phyloP scores from a whole-genome alignment of 371 early-diverging fungal genomes.

The Hamiltosporidium tvaerminnensis region DNA sequence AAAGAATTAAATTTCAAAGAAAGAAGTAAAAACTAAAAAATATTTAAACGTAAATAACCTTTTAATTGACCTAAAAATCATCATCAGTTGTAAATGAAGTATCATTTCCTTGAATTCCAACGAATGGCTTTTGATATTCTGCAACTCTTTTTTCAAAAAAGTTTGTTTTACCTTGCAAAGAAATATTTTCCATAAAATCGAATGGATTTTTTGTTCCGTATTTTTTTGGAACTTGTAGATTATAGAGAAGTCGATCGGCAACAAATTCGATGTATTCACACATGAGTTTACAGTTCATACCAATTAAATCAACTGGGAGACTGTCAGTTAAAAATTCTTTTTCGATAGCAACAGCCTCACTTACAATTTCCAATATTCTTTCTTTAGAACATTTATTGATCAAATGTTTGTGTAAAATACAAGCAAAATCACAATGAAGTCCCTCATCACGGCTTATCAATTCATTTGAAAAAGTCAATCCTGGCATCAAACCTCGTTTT shows the following conservation, averaged over 20 bases:
- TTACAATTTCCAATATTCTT: conserved; percentile 63
- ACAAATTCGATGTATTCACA: conserved; percentile 95
- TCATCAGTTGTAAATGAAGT: not conserved
- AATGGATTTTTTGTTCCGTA: conserved; percentile 86
- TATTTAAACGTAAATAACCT: too few relatives aligned
- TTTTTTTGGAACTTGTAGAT: conserved; percentile 69
- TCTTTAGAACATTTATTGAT: conserved; percentile 61
- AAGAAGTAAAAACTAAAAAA: too few relatives aligned
- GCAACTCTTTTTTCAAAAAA: conserved; percentile 98
- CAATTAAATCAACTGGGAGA: conserved; percentile 79
- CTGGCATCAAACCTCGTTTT: conserved; percentile 97
- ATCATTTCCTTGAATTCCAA: conserved; percentile 20
- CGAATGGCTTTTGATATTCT: conserved; percentile 79
- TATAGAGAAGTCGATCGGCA: conserved; percentile 78
- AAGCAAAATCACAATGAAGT: conserved; percentile 96
- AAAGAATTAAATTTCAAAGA: too few relatives aligned
- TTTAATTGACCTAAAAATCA: conserved; percentile 2
- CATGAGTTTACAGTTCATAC: conserved; percentile 91
- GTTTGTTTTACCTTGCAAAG: conserved; percentile 87
- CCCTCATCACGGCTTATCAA: conserved; percentile 96
- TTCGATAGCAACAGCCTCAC: conserved; percentile 75
- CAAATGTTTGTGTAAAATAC: conserved; percentile 74
- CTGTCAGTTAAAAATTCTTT: conserved; percentile 83
- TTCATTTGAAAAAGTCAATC: conserved; percentile 95
- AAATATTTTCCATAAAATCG: conserved; percentile 98